A percentile compares a stretch with the other conserved stretches of the same genome.
Conservation (phyloP, 208 protist species). For the Trypanosoma caninum region DNA sequence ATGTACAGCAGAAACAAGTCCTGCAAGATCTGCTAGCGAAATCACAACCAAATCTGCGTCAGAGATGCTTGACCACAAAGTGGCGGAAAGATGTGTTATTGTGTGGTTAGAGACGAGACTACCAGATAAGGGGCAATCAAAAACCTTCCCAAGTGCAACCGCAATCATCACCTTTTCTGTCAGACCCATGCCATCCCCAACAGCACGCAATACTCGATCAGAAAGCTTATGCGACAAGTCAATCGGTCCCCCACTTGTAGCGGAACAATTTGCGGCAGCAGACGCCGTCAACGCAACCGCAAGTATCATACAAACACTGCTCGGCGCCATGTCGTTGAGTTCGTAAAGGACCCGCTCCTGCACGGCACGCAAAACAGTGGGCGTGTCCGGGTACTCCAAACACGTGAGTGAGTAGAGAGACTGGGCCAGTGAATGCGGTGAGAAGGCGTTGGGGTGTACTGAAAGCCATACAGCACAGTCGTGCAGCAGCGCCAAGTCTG, state of each 20-base stretch:
- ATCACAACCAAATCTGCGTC: conserved; percentile 16
- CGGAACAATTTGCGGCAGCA: not conserved
- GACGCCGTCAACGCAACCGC: conserved; percentile 13
- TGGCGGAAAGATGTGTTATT: conserved; percentile 7
- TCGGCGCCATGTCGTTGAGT: conserved; percentile 14
- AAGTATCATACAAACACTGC: conserved; percentile 25
- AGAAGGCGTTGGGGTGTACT: conserved; percentile 19
- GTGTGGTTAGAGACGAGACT: conserved; percentile 12
- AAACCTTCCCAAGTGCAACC: conserved; percentile 18
- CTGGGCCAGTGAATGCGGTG: conserved; percentile 21
- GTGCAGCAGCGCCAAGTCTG: conserved; percentile 29
- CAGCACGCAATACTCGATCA: conserved; percentile 2
- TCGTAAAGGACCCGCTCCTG: conserved; percentile 1
- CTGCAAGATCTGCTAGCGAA: conserved; percentile 22
- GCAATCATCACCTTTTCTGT: conserved; percentile 29
- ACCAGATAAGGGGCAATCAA: not conserved
- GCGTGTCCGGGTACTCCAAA: conserved; percentile 20
- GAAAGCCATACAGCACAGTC: conserved; percentile 48
- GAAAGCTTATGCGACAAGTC: conserved; percentile 15
- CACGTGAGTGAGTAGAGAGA: conserved; percentile 26
- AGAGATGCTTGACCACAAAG: conserved; percentile 15
- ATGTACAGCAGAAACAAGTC: conserved; percentile 12
- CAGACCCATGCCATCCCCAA: conserved; percentile 17
- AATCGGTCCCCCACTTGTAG: not conserved
- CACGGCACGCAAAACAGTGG: conserved; percentile 17